Evolutionary conservation across 164 flowering plant species (phyloP).

Genomic region (Aristolochia californica): DNA sequence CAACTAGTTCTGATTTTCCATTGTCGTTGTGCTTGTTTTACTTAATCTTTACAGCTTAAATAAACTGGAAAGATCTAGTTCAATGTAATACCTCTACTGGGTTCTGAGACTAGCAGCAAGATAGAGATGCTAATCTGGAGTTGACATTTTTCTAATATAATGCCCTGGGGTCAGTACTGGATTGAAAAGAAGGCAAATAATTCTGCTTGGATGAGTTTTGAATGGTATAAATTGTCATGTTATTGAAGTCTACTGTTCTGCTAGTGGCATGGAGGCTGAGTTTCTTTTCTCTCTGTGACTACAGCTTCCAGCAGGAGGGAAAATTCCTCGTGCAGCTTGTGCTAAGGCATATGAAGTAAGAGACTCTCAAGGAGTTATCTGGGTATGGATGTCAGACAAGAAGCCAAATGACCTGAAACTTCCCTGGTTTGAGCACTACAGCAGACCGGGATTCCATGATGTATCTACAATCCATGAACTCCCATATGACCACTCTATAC

Average conservation of each 20-base stretch:
- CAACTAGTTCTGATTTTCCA: background rate
- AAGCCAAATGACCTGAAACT: constrained; percentile 48
- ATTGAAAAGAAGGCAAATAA: too few species aligned
- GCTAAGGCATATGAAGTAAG: constrained; percentile 52
- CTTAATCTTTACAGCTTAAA: background rate
- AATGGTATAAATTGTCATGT: too few species aligned
- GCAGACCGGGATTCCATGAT: constrained; percentile 71
- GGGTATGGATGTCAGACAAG: constrained; percentile 95
- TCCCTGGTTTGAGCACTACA: constrained; percentile 91
- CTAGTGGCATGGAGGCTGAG: too few species aligned
- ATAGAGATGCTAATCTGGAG: too few species aligned
- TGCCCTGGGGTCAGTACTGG: too few species aligned
- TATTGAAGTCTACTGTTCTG: too few species aligned
- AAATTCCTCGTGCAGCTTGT: constrained; percentile 76
- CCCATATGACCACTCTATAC: constrained; percentile 94
- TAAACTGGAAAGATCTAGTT: too few species aligned
- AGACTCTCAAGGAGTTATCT: constrained; percentile 89
- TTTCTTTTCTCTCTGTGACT: background rate
- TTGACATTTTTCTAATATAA: too few species aligned
- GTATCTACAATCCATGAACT: constrained; percentile 80
- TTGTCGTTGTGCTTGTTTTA: too few species aligned
- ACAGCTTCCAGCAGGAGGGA: constrained; percentile 75
- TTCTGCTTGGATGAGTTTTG: too few species aligned
- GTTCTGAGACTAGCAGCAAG: background rate
- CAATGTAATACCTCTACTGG: too few species aligned